phyloP scores from a whole-genome alignment of 2,329 filamentous ascomycete species.

The Plenodomus lindquistii region DNA sequence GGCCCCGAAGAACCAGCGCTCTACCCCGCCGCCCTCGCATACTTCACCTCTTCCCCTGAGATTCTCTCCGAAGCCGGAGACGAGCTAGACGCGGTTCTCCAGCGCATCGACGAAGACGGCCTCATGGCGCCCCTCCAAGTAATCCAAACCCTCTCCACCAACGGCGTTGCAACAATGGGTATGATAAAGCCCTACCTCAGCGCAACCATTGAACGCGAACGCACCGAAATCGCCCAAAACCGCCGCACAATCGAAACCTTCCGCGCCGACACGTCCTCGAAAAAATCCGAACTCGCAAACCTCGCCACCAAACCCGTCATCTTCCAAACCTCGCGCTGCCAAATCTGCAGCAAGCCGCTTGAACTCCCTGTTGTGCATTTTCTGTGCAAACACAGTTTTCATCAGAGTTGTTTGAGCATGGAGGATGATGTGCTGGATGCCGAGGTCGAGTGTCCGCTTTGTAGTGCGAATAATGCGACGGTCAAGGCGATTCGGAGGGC shows the following conservation, averaged over 20 bases:
- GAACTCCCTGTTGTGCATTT: slow-evolving; percentile 94
- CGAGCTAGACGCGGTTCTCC: slow-evolving; percentile 78
- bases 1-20: slow-evolving; percentile 87
- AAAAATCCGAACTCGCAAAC: slow-evolving; percentile 76
- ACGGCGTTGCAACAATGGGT: slow-evolving; percentile 90
- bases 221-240: slow-evolving; percentile 83
- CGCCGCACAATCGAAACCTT: slow-evolving; percentile 81
- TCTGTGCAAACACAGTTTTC: slow-evolving; percentile 95
- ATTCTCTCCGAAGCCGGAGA: slow-evolving; percentile 84
- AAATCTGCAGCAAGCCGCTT: slow-evolving; percentile 74
- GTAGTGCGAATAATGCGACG: slow-evolving; percentile 80
- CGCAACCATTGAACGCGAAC: slow-evolving; percentile 84
- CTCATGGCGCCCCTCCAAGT: slow-evolving; percentile 96
- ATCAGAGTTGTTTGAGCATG: slow-evolving; percentile 81
- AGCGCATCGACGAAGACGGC: slow-evolving; percentile 85
- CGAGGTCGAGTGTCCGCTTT: slow-evolving; percentile 81
- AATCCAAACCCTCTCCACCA: slow-evolving; percentile 82
- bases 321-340: slow-evolving; percentile 88
- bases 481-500: slow-evolving; percentile 84
- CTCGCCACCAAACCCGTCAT: slow-evolving; percentile 79
- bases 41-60: slow-evolving; percentile 83
- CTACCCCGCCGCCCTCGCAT: slow-evolving; percentile 88
- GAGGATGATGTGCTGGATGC: slow-evolving; percentile 63
- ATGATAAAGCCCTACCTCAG: slow-evolving; percentile 93
- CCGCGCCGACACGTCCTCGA: slow-evolving; percentile 78